These are phyloP conservation scores for Candida xiaguanensis DNA, from an alignment of 805 yeast genomes.

Conservation along the genomic window DNA sequence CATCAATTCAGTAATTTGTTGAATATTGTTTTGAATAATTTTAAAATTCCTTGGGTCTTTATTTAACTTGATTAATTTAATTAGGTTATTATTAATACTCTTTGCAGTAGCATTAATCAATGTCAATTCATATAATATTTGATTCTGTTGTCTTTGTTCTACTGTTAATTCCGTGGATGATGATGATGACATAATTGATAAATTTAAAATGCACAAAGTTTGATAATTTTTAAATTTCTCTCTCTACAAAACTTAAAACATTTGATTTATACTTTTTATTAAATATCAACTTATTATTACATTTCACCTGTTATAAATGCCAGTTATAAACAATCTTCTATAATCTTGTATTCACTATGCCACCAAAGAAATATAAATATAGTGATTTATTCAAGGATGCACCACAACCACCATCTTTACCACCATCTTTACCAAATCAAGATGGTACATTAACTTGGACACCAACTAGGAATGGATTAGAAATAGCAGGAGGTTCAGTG, in stretches of 20 bases:
- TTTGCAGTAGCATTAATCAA: constrained; percentile 31
- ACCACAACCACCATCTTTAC: not conserved
- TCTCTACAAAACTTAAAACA: not conserved
- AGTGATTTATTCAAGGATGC: not conserved
- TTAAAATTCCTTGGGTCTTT: constrained; percentile 13
- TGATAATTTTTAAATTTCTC: not conserved
- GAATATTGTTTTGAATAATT: constrained; percentile 16
- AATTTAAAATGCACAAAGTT: not conserved
- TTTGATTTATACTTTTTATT: too few relatives aligned
- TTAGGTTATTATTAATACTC: constrained; percentile 25
- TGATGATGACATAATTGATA: not conserved
- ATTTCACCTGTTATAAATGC: not conserved
- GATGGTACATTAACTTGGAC: not conserved
- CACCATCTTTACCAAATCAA: not conserved
- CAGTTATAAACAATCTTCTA: not conserved
- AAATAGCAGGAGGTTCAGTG: not conserved
- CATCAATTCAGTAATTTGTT: not conserved
- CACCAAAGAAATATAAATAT: not conserved
- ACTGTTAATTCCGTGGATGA: not conserved
- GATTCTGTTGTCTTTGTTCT: constrained; percentile 17
- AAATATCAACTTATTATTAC: too few relatives aligned
- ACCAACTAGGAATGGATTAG: not conserved
- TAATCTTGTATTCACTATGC: not conserved
- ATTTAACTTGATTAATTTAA: constrained; percentile 21
- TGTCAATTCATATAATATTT: constrained; percentile 29